Evolutionary conservation across 306 rosid species (phyloP), one percentile per base, ranked within the genome.

Genomic region (Corylus avellana): DNA sequence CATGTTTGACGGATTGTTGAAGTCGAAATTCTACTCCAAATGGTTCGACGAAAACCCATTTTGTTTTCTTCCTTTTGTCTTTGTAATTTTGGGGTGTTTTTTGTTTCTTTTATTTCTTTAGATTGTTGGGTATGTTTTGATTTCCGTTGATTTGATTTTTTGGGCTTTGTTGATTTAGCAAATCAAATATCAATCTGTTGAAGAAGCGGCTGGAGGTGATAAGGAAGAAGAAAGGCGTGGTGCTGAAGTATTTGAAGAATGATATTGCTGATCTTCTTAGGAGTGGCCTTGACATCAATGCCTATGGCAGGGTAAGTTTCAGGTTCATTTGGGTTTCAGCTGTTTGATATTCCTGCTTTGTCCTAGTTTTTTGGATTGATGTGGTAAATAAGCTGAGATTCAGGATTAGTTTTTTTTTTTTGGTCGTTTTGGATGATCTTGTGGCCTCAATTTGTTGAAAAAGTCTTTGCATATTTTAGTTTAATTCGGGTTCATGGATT

Each of bases 231-330:
- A 95, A 79, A 84, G 84, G 37, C 32, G 88, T 94, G 1, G 80
- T 85, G 47, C 82, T 72, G 46, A 91, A 85, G 81, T 83, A 81
- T 74, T 58, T 80, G 79, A 95, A 91, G 87, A 84, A 81, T 76
- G 98, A 91, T 77, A 73, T 90, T 9, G 89, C 84, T 0, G 96
- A 90, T 61, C 97, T 91, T 77, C 94, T 95, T 42, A 84, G 70
- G 77, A 73, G 7, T 59, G 90, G 89, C 82, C 79, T n/a, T 37
- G 93, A 86, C 46, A 79, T 79, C 69, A 84, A 83, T 73, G 97
- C 99, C 50, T 93, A 86, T 51, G 85, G 74, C 69, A 90, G 92
- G 96, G 99, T 92, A 85, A 62, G 76, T 50, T 72, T 51, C 64
- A 25, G 47, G 47, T 13, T 62, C 14, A 13, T 62, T 66, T 75